Evolutionary conservation across 148 eudicot species (phyloP).

Genomic region (Dysphania ambrosioides): DNA sequence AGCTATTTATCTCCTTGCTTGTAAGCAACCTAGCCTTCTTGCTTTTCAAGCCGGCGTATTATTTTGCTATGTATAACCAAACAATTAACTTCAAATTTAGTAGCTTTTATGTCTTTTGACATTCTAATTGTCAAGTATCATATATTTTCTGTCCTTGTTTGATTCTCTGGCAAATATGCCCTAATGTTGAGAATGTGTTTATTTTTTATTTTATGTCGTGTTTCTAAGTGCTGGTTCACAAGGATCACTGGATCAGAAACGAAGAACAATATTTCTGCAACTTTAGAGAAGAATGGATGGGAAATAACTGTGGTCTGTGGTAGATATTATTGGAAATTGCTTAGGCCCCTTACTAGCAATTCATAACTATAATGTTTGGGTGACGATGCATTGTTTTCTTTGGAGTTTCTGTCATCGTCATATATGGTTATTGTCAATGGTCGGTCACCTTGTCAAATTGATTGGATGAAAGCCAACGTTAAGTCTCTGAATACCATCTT

Average conservation of each 20-base stretch:
- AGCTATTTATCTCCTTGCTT: slow-evolving; percentile 27
- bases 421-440: neutral
- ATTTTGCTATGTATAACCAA: slow-evolving; percentile 33
- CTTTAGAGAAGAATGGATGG: neutral
- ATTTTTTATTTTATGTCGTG: neutral
- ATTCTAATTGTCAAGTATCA: slow-evolving; percentile 29
- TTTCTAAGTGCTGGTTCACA: too few relatives aligned
- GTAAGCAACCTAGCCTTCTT: slow-evolving; percentile 25
- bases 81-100: slow-evolving; percentile 29
- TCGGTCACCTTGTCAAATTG: neutral
- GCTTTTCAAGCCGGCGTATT: slow-evolving; percentile 22
- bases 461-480: neutral
- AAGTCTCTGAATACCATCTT: neutral
- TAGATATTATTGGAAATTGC: neutral
- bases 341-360: neutral
- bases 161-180: neutral
- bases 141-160: slow-evolving; percentile 18
- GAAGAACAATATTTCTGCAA: neutral
- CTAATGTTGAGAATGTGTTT: neutral
- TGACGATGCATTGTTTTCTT: neutral
- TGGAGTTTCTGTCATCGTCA: neutral
- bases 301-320: neutral
- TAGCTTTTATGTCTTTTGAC: slow-evolving; percentile 27
- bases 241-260: neutral
- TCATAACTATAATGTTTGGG: neutral